These are phyloP conservation scores for Camelina hispida DNA, from an alignment of 345 rosid species.

Conservation along the genomic window DNA sequence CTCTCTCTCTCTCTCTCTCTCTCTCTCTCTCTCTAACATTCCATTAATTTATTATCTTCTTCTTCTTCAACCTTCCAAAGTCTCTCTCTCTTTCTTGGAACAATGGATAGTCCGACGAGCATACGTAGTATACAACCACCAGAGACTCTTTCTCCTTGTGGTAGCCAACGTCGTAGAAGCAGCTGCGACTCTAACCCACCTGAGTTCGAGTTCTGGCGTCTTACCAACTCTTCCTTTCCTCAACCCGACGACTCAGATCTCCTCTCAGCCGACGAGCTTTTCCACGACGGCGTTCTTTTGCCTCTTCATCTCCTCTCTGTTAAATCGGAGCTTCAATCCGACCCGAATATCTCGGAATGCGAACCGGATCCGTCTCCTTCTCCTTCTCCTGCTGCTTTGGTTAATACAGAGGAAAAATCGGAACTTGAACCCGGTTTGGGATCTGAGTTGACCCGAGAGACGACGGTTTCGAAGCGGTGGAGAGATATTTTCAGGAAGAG, in stretches of 20 bases:
- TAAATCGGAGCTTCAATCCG: constrained; percentile 21
- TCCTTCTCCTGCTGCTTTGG: constrained; percentile 20
- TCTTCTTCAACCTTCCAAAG: constrained; percentile 18
- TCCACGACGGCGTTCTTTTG: constrained; percentile 67
- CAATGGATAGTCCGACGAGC: constrained; percentile 48
- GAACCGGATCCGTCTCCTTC: constrained; percentile 36
- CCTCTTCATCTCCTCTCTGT: constrained; percentile 59
- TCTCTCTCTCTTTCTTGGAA: constrained; percentile 17
- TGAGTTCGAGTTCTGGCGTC: constrained; percentile 81
- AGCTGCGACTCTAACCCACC: constrained; percentile 56
- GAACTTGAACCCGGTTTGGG: constrained; percentile 33
- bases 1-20: constrained; percentile 29
- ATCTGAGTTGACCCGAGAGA: constrained; percentile 26
- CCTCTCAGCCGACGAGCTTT: constrained; percentile 78
- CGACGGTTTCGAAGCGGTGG: constrained; percentile 71
- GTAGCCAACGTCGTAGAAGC: constrained; percentile 44
- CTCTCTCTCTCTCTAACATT: constrained; percentile 30
- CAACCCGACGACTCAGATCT: constrained; percentile 55
- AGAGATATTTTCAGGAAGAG: constrained; percentile 64
- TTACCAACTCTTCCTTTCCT: constrained; percentile 52
- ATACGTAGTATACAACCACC: constrained; percentile 39
- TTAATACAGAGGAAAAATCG: constrained; percentile 23
- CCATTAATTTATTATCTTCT: constrained; percentile 24
- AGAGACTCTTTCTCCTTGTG: constrained; percentile 35
- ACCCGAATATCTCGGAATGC: constrained; percentile 28